phyloP scores from a whole-genome alignment of 345 rosid species.

The Arabidopsis suecica region DNA sequence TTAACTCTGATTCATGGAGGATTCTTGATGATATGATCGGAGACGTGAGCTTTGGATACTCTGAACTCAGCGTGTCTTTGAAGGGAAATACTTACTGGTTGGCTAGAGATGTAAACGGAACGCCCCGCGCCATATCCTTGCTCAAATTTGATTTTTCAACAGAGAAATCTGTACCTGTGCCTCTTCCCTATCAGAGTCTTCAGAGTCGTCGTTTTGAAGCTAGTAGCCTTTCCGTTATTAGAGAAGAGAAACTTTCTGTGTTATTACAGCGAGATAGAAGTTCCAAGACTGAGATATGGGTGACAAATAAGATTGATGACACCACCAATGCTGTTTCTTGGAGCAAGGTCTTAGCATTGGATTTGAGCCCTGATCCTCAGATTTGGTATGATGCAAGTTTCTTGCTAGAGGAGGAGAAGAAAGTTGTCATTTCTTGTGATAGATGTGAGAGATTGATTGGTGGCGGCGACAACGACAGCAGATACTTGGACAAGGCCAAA shows the following conservation, averaged over 20 bases:
- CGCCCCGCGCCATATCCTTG: neutral
- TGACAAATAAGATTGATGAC: neutral
- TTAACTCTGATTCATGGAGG: conserved; percentile 5
- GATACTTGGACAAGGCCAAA: neutral
- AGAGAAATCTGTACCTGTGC: neutral
- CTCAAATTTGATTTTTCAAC: neutral
- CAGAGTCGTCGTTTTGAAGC: neutral
- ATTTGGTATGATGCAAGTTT: neutral
- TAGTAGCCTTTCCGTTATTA: neutral
- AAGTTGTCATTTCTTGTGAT: neutral
- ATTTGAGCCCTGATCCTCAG: neutral
- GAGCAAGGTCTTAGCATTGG: neutral
- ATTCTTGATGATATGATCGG: neutral
- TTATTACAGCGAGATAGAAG: neutral
- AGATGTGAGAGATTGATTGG: neutral
- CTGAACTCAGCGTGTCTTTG: neutral
- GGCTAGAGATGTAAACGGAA: neutral
- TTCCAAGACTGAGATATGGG: neutral
- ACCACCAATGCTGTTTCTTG: neutral
- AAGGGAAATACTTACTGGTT: neutral
- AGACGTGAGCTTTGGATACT: neutral
- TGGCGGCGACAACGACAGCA: neutral
- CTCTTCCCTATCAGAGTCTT: neutral
- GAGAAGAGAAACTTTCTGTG: neutral
- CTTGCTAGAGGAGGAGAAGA: conserved; percentile 12